Evolutionary conservation across 139 green algal genomes (phyloP).

Genomic region (Tetradesmus obliquus): DNA sequence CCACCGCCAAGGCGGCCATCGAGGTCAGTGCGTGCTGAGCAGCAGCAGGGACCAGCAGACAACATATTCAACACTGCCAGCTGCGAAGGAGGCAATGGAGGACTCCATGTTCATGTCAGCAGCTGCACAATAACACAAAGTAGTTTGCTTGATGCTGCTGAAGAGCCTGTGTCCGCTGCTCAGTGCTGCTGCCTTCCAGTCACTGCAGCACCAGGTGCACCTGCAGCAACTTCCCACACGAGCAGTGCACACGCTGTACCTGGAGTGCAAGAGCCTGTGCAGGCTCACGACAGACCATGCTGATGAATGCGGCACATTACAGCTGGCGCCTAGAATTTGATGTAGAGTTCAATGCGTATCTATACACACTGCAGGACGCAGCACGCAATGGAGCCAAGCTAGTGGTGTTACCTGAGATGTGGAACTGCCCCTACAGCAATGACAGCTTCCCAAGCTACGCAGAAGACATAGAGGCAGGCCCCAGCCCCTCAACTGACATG

Average conservation of each 20-base stretch:
- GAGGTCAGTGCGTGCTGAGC: constrained; percentile 52
- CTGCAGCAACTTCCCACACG: background rate
- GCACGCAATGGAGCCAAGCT: constrained; percentile 72
- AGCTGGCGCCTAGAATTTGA: background rate
- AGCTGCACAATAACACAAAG: no score
- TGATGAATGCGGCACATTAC: no score
- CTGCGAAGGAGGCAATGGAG: no score
- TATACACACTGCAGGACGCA: constrained; percentile 43
- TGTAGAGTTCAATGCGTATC: background rate
- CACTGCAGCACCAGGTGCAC: background rate
- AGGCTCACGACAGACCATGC: no score
- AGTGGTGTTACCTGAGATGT: constrained; percentile 96
- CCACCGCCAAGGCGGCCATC: constrained; percentile 73
- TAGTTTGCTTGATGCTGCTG: no score
- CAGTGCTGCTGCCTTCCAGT: no score
- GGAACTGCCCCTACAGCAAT: constrained; percentile 98
- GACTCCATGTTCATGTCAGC: no score
- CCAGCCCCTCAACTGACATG: constrained; percentile 48
- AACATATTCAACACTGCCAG: no score
- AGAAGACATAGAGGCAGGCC: constrained; percentile 86
- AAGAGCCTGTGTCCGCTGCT: no score
- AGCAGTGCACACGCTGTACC: background rate
- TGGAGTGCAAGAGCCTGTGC: no score
- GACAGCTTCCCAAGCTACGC: constrained; percentile 94
- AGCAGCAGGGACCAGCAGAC: background rate